These are phyloP conservation scores for Xylaria multiplex DNA, from an alignment of 2,329 filamentous ascomycete genomes.

Conservation along the genomic window DNA sequence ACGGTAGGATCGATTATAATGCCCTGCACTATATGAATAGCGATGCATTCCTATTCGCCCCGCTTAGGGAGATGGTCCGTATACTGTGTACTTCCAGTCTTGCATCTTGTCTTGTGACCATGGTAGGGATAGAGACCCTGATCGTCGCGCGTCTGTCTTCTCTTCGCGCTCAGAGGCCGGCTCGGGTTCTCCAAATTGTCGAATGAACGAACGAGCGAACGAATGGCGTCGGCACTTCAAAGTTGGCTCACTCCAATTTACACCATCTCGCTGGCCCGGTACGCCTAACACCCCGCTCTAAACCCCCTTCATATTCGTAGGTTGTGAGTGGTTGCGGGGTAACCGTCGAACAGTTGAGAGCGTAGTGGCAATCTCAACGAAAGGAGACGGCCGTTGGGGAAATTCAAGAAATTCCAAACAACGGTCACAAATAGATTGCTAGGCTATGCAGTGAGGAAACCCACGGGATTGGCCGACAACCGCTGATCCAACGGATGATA, in stretches of 20 bases:
- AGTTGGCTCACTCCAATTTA: conserved; percentile 33
- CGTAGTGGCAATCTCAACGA: conserved; percentile 28
- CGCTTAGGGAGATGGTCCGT: conserved; percentile 6
- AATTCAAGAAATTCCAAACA: conserved; percentile 27
- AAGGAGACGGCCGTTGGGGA: conserved; percentile 9
- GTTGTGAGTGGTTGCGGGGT: conserved; percentile 36
- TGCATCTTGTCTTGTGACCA: conserved; percentile 24
- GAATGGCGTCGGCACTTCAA: conserved; percentile 28
- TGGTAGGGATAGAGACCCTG: conserved; percentile 18
- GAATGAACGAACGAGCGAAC: conserved; percentile 18
- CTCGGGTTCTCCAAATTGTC: conserved; percentile 29
- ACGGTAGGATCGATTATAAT: conserved; percentile 18
- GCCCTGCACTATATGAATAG: conserved; percentile 21
- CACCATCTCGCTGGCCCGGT: conserved; percentile 30
- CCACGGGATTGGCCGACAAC: conserved; percentile 26
- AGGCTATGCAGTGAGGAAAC: background rate
- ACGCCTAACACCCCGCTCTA: conserved; percentile 3
- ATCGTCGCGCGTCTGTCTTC: conserved; percentile 20
- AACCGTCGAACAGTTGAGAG: conserved; percentile 28
- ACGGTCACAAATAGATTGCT: conserved; percentile 21
- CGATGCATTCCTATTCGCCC: conserved; percentile 25
- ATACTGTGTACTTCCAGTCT: conserved; percentile 29
- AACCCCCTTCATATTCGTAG: conserved; percentile 25
- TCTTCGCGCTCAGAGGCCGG: conserved; percentile 13
- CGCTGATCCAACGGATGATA: conserved; percentile 8